Base-by-base conservation (phyloP, 352 stramenopile species). In the Phytophthora agathidicida region DNA sequence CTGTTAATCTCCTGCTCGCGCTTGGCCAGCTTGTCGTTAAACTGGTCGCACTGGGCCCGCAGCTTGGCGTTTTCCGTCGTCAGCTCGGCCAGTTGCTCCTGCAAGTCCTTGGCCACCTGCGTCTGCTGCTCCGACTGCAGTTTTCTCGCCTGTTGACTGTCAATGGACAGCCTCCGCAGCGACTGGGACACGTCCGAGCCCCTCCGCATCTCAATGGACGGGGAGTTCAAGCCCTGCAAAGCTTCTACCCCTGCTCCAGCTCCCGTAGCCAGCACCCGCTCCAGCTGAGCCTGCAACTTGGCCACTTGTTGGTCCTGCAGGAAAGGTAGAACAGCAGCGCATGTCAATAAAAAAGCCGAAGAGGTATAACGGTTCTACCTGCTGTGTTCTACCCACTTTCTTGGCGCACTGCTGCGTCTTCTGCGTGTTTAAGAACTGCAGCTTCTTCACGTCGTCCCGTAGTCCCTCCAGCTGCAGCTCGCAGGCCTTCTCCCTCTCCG, bases 1-100 rank as follows among this genome's bases (percentile, higher is more conserved):
- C 81, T 73, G 24, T 63, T 59, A 27, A 93, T 94, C 60, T 94
- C 86, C 17, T 80, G 47, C 50, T 94, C 86, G 6, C 81, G 83
- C 46, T 86, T 74, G 7, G 61, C 44, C 7, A 94, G 36, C 27
- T 88, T 88, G 6, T 80, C 71, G 27, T 65, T 50, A n/a, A 92
- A 74, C 8, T 69, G 28, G 2, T 78, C 58, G 19, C 64, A 71
- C 20, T 79, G 55, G 8, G 66, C 54, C 19, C 67, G 71, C 17
- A 87, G 51, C n/a, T 58, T 61, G 14, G 60, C 59, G 32, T 89
- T 81, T 52, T 90, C 80, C 19, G 38, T 47, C 5, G 47, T 88
- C 13, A 91, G 22, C 11, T 73, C 63, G 3, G 56, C 28, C 5
- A 92, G 47, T 35, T 88, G 73, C 42, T 73, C 39, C 42, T 88